Conservation (phyloP, 495 filamentous ascomycete genomes). For the Penicillium alfredii region DNA sequence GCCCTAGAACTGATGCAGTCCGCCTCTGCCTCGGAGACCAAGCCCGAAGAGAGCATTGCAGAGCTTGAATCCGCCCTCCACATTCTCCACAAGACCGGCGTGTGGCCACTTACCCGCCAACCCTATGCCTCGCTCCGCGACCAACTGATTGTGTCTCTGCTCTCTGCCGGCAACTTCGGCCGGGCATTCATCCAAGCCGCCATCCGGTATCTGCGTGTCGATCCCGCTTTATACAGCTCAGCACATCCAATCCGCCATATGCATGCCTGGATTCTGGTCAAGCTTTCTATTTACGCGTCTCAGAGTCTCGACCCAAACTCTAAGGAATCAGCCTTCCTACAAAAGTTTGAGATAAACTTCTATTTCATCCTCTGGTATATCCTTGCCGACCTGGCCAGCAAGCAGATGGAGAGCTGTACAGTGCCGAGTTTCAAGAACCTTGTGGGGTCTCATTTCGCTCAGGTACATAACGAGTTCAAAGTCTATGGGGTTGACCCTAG, state of each 20-base stretch:
- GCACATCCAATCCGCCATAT: slow-evolving; percentile 40
- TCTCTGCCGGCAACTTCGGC: slow-evolving; percentile 25
- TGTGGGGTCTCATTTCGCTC: slow-evolving; percentile 24
- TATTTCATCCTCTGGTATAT: slow-evolving; percentile 34
- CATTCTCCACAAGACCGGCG: slow-evolving; percentile 14
- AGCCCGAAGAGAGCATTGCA: slow-evolving; percentile 12
- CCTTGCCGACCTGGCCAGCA: slow-evolving; percentile 36
- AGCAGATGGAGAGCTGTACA: slow-evolving; percentile 28
- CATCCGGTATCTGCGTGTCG: slow-evolving; percentile 32
- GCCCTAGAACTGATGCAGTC: slow-evolving; percentile 24
- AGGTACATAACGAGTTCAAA: slow-evolving; percentile 30
- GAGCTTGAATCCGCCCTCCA: slow-evolving; percentile 21
- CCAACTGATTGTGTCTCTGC: slow-evolving; percentile 30
- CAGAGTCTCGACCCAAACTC: slow-evolving; percentile 19
- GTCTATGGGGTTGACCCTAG: slow-evolving; percentile 27
- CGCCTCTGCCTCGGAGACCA: slow-evolving; percentile 8
- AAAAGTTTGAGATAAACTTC: slow-evolving; percentile 24
- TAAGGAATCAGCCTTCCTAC: slow-evolving; percentile 12
- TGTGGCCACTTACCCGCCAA: slow-evolving; percentile 34
- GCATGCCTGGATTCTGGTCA: slow-evolving; percentile 38
- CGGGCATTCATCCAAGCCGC: slow-evolving; percentile 35
- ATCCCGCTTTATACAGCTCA: slow-evolving; percentile 30
- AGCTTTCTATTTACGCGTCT: slow-evolving; percentile 33
- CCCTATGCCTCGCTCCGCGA: slow-evolving; percentile 37
- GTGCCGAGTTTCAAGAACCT: slow-evolving; percentile 33